These are phyloP conservation scores for Aspergillus persii DNA, from an alignment of 2,329 filamentous ascomycete genomes.

Conservation along the genomic window DNA sequence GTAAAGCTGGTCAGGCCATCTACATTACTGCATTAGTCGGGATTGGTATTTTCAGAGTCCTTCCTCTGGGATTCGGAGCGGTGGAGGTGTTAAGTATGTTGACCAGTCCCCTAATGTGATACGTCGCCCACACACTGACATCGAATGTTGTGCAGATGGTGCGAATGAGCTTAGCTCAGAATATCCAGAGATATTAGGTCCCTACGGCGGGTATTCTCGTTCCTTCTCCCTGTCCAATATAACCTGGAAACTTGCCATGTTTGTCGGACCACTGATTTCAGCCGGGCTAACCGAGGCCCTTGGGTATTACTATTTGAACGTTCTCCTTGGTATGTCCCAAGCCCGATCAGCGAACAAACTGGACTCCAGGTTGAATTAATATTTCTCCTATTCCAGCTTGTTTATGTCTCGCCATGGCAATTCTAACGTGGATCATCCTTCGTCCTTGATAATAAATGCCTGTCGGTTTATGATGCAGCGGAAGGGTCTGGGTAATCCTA, in stretches of 20 bases:
- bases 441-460: neutral
- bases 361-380: neutral
- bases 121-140: no score
- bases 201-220: conserved; percentile 3
- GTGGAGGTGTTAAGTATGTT: neutral
- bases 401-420: neutral
- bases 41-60: neutral
- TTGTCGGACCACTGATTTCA: neutral
- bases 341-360: neutral
- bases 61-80: neutral
- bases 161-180: neutral
- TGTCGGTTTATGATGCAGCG: no score
- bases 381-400: neutral
- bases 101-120: neutral
- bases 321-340: neutral
- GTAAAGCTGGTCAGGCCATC: neutral
- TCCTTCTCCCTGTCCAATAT: conserved; percentile 1
- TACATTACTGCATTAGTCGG: neutral
- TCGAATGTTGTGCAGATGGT: neutral
- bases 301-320: neutral
- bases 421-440: neutral
- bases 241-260: neutral
- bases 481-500: no score
- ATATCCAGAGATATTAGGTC: conserved; percentile 3
- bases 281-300: neutral